Base-by-base conservation (phyloP, 73 alveolate genomes). In the Breviolum minutum region DNA sequence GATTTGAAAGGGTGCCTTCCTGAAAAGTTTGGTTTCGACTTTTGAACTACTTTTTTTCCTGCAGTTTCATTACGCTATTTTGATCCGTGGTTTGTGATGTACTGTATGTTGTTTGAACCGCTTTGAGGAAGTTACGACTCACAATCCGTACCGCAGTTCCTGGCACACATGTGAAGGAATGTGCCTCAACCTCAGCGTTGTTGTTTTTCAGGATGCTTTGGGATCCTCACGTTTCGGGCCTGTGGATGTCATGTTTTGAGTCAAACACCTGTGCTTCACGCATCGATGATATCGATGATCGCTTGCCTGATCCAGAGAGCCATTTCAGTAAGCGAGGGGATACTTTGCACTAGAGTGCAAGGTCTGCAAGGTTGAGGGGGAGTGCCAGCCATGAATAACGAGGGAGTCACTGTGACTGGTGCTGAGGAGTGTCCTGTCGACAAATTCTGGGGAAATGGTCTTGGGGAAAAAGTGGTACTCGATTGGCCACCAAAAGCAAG, bases 381-480 rank as follows among this genome's bases (percentile, higher is more conserved):
- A 20, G 62, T 63, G 96, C 71, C 40, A 26, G 96, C 96, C 96
- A 90, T 90, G 96, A 69, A 60, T 73, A 70, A 87, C 27, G 96
- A 90, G 74, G 96, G 96, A 32, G 96, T 90, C 87, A 90, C 96
- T n/a, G 96, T 90, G 74, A 70, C 96, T 48, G 96, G 96, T 7
- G 96, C 96, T 48, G 96, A 90, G 96, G 96, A 90, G 96, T 48
- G 10, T n/a, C 92, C 48, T 26, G 92, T 24, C 29, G 27, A 63
- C 87, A 79, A 32, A 27, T 26, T n/a, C n/a, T n/a, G n/a, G n/a
- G n/a, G n/a, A n/a, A n/a, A n/a, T n/a, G n/a, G n/a, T n/a, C n/a
- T n/a, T 40, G 54, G 54, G 54, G 54, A 40, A 40, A 40, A 40
- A 3, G 54, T 40, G 54, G 54, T 40, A 40, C 54, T 40, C 54